Conservation (phyloP, 2,329 filamentous ascomycete genomes). For the Thermochaetoides dissita region DNA sequence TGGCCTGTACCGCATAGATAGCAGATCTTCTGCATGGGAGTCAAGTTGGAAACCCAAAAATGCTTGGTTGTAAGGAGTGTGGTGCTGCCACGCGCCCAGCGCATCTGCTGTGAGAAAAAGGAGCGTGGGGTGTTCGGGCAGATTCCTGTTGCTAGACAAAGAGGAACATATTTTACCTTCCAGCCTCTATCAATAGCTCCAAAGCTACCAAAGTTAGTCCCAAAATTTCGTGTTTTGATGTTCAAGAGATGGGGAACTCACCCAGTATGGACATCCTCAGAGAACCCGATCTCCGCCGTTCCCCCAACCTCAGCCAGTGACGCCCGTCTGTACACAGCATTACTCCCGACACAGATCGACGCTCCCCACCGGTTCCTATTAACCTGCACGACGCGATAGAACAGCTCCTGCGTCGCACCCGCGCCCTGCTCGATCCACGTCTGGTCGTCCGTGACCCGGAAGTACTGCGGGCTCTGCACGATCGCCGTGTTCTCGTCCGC, state of each 20-base stretch:
- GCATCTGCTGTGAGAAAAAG: conserved; percentile 31
- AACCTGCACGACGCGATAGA: conserved; percentile 29
- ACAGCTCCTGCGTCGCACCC: conserved; percentile 27
- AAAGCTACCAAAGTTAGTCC: conserved; percentile 16
- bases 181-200: conserved; percentile 28
- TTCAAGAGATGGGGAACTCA: conserved; percentile 9
- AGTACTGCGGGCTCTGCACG: conserved; percentile 29
- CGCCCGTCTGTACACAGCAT: conserved; percentile 26
- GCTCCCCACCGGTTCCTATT: conserved; percentile 28
- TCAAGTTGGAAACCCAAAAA: conserved; percentile 26
- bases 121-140: conserved; percentile 28
- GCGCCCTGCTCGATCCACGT: conserved; percentile 31
- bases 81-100: conserved; percentile 27
- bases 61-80: conserved; percentile 26
- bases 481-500: conserved; percentile 25
- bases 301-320: conserved; percentile 27
- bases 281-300: conserved; percentile 28
- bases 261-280: conserved; percentile 31
- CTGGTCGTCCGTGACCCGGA: conserved; percentile 24
- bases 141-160: conserved; percentile 28
- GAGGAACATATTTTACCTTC: conserved; percentile 28
- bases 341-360: conserved; percentile 28
- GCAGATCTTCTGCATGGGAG: conserved; percentile 27
- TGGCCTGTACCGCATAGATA: conserved; percentile 23
- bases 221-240: no score